These are phyloP conservation scores for Mediolabrus comicus DNA, from an alignment of 108 stramenopile species.

Conservation along the genomic window DNA sequence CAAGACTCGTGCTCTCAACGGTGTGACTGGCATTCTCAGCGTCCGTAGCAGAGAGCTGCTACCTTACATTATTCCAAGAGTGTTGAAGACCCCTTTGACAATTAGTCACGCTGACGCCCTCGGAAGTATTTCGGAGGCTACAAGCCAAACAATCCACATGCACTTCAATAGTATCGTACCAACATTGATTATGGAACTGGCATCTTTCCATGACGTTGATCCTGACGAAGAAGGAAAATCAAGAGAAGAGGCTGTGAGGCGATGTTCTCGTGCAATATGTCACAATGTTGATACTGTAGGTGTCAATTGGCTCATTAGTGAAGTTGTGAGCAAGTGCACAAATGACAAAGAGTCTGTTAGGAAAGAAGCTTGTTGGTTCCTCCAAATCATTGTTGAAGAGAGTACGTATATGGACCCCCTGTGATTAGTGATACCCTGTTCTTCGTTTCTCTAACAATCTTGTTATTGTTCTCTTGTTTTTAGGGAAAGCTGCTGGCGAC, in stretches of 20 bases:
- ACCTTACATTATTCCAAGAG: constrained; percentile 91
- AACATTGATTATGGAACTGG: constrained; percentile 64
- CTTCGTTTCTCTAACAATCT: constrained; percentile 18
- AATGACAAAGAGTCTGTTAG: constrained; percentile 75
- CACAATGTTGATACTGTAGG: constrained; percentile 70
- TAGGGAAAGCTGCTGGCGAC: constrained; percentile 82
- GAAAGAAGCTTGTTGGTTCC: constrained; percentile 76
- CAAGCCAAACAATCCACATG: constrained; percentile 78
- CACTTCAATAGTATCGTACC: constrained; percentile 86
- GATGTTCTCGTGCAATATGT: constrained; percentile 65
- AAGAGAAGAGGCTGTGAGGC: constrained; percentile 58
- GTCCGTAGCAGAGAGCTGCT: constrained; percentile 91
- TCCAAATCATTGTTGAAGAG: constrained; percentile 72
- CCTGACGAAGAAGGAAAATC: constrained; percentile 54
- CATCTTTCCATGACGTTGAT: constrained; percentile 48
- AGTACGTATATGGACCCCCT: constrained; percentile 61
- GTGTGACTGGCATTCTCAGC: constrained; percentile 90
- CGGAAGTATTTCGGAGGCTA: constrained; percentile 85
- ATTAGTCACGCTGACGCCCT: constrained; percentile 86
- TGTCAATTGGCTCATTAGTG: constrained; percentile 79
- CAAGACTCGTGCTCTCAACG: constrained; percentile 85
- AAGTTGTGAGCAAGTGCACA: constrained; percentile 72
- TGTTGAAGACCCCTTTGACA: constrained; percentile 83
- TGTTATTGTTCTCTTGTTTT: not conserved
- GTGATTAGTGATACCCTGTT: not conserved